Evolutionary conservation across 2,329 filamentous ascomycete species (phyloP), one percentile per base, ranked within the genome.

Genomic region (Aspergillus tubingensis): DNA sequence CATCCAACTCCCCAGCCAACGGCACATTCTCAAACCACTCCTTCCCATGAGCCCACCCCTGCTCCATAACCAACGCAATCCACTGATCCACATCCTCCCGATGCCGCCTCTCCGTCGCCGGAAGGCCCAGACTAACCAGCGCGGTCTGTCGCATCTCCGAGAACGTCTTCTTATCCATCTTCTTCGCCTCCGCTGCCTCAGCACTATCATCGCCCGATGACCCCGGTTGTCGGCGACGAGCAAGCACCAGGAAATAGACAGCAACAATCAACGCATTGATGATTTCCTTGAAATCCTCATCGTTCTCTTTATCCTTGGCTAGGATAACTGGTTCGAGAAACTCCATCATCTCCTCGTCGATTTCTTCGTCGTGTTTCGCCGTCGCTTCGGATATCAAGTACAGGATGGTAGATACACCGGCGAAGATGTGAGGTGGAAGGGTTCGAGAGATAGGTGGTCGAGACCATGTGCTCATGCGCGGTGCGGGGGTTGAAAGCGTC

Each of bases 351-450:
- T 75, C 73, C 21, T 74, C 70, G 27, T 74, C 74, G 1, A 87
- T 69, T 1, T 81, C 75, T 5, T 74, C 74, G 84, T 82, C 51
- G 77, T 77, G 66, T 79, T 83, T 62, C 80, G 79, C 59, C 75
- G 77, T 53, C 75, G 77, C 50, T 78, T 74, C 65, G 13, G 70
- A 68, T 11, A 76, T 68, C 36, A 77, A 66, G 39, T 85, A 86
- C 49, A 83, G 68, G 77, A 80, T 89, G 3, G 80, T 82, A 25
- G 80, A 88, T 54, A 92, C 82, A 1, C 91, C 92, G 0, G 91
- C 88, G 52, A 91, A 85, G 0, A 96, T 84, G 57, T 92, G 90
- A 0, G 90, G 89, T 0, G 86, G 86, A 3, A 92, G 83, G 3
- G 80, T 81, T 27, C 72, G 66, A 1, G 76, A 78, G 3, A 78